Base-by-base conservation (phyloP, 1,284 basidiomycete species). In the Cutaneotrichosporon daszewskae region DNA sequence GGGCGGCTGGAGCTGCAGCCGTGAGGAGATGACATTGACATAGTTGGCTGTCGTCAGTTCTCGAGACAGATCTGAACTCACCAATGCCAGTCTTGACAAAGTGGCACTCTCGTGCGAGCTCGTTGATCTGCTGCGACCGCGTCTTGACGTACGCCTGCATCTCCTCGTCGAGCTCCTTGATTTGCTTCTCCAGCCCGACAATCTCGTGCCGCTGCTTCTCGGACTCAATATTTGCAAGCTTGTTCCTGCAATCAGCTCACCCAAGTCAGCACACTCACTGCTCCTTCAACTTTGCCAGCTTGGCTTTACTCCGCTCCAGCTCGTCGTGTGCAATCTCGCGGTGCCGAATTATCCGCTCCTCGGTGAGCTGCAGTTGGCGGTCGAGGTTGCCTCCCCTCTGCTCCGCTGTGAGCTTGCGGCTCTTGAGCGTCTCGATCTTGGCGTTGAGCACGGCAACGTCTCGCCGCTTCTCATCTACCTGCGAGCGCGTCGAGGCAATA, bases 51-150 rank as follows among this genome's bases (percentile, higher is more conserved):
- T 4, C 17, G 40, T 51, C 47, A 53, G 44, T 33, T 2, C 12
- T 3, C 3, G n/a, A 26, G 18, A 16, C 12, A 22, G 19, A 11
- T 10, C 10, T 27, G 32, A 11, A 45, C 3, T n/a, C 28, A 31
- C 28, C 28, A 11, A 31, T 31, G 28, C 20, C 4, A 7, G 2
- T 14, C 16, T 5, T 4, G 5, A 9, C 20, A 8, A 25, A 11
- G 45, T 16, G 25, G 9, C 13, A 65, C 73, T 53, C 62, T 85
- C 87, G 84, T 51, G 89, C 71, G n/a, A 90, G 73, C 43, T 83
- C 82, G 57, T 81, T 82, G 18, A 90, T 71, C 63, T 88, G 85
- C 4, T 66, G 68, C 64, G 88, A 84, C 55, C 82, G 85, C 48
- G 75, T 75, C 59, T 77, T 79, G 42, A 86, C 67, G 58, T 86